phyloP scores from a whole-genome alignment of 768 basidiomycete genomes.

The Kwoniella shandongensis region DNA sequence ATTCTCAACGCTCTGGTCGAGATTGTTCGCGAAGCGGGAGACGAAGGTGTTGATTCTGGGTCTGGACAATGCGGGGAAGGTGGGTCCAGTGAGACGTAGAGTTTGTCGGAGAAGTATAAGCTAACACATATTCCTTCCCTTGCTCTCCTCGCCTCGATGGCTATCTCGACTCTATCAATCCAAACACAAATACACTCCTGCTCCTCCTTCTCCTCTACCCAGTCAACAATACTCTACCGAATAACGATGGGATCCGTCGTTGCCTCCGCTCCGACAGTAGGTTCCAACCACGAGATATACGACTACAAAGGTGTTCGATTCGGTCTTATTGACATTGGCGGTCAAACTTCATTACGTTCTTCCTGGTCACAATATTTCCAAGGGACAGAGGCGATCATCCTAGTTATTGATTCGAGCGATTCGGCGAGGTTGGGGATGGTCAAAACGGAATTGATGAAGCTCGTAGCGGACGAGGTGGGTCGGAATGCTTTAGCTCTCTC shows the following conservation, averaged over 20 bases:
- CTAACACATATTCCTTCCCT: too few species aligned
- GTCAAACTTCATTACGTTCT: constrained; percentile 48
- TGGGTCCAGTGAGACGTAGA: too few species aligned
- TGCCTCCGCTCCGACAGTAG: constrained; percentile 53
- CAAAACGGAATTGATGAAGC: constrained; percentile 49
- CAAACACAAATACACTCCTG: too few species aligned
- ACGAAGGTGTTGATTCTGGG: constrained; percentile 54
- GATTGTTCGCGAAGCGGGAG: constrained; percentile 49
- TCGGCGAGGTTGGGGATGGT: constrained; percentile 42
- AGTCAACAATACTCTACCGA: constrained; percentile 52
- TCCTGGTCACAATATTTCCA: constrained; percentile 52
- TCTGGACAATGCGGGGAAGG: constrained; percentile 54
- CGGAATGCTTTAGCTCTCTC: too few species aligned
- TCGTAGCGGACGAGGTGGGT: constrained; percentile 50
- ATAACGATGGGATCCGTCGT: constrained; percentile 54
- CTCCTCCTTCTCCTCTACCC: not conserved
- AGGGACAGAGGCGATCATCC: constrained; percentile 50
- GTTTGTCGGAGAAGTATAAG: too few species aligned
- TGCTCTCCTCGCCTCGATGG: too few species aligned
- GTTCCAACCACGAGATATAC: constrained; percentile 53
- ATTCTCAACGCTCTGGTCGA: constrained; percentile 49
- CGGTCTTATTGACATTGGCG: constrained; percentile 53
- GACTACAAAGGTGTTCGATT: constrained; percentile 54
- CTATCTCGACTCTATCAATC: too few species aligned
- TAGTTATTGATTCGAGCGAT: constrained; percentile 53